Percentiles rank a stretch among this genome's conserved stretches.
phyloP scores from a whole-genome alignment of 1,284 basidiomycete genomes.

The Anthracocystis setariae region DNA sequence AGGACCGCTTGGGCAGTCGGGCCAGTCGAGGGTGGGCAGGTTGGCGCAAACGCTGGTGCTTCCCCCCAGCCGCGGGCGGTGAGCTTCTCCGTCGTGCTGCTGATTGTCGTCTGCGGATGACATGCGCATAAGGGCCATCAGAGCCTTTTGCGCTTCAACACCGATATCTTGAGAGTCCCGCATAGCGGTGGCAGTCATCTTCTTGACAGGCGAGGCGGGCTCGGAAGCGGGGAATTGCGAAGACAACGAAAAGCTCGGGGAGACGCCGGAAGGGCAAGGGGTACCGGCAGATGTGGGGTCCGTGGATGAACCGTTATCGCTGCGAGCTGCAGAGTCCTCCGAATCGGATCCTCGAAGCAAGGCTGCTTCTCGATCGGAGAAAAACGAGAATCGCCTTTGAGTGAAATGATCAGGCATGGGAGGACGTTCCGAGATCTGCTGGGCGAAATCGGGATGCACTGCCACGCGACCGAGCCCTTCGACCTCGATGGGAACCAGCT shows the following conservation, averaged over 20 bases:
- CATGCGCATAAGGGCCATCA: slow-evolving; percentile 28
- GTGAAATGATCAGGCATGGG: slow-evolving; percentile 12
- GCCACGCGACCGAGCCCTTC: slow-evolving; percentile 46
- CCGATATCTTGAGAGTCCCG: slow-evolving; percentile 12
- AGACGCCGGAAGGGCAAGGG: slow-evolving; percentile 41
- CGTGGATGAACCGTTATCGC: slow-evolving; percentile 41
- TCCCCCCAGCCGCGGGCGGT: slow-evolving; percentile 39
- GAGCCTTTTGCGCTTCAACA: slow-evolving; percentile 24
- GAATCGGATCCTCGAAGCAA: slow-evolving; percentile 41
- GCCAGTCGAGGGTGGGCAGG: slow-evolving; percentile 52
- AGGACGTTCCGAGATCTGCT: slow-evolving; percentile 44
- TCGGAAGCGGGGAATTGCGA: slow-evolving; percentile 54
- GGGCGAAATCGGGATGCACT: slow-evolving; percentile 41
- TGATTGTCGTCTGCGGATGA: slow-evolving; percentile 1
- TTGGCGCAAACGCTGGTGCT: slow-evolving; percentile 10
- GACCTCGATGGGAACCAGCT: slow-evolving; percentile 49
- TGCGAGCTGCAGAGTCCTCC: slow-evolving; percentile 44
- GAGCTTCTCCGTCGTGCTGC: slow-evolving; percentile 17
- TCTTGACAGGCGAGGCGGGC: slow-evolving; percentile 42
- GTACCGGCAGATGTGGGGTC: slow-evolving; percentile 48
- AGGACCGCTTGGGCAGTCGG: slow-evolving; percentile 44
- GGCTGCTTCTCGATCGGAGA: slow-evolving; percentile 29
- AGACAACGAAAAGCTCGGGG: slow-evolving; percentile 51
- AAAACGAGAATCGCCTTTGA: slow-evolving; percentile 19
- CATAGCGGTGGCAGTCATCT: slow-evolving; percentile 6